phyloP scores from a whole-genome alignment of 306 rosid genomes.

The Comarum palustre region DNA sequence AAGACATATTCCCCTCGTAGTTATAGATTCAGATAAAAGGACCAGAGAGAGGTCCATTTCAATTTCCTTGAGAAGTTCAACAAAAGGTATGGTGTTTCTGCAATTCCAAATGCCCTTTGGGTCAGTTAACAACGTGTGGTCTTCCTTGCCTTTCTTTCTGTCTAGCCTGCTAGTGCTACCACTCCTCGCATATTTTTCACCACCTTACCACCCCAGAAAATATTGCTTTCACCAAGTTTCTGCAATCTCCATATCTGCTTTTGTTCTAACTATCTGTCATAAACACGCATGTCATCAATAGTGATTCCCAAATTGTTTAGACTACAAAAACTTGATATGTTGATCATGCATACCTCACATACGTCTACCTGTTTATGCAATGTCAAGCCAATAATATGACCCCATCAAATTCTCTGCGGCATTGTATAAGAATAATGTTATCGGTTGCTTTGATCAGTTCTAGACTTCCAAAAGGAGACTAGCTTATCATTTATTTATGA shows the following conservation, averaged over 20 bases:
- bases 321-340: background rate
- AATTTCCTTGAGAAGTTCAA: background rate
- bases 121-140: constrained; percentile 16
- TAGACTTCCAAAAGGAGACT: background rate
- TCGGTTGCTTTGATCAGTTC: constrained; percentile 4
- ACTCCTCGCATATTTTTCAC: background rate
- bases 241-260: background rate
- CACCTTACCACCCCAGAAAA: constrained; percentile 5
- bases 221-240: constrained; percentile 2
- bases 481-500: background rate
- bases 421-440: constrained; percentile 10
- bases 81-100: background rate
- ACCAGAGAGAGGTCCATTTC: constrained; percentile 5
- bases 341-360: background rate
- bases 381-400: constrained; percentile 17
- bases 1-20: no score
- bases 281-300: background rate
- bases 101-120: constrained; percentile 14
- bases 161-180: background rate
- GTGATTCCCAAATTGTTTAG: background rate
- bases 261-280: background rate
- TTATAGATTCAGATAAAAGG: background rate
- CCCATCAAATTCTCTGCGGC: constrained; percentile 3
- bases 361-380: constrained; percentile 12
- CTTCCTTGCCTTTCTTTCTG: background rate